Evolutionary conservation across 2,329 filamentous ascomycete genomes (phyloP).

Genomic region (Talaromyces piceae): DNA sequence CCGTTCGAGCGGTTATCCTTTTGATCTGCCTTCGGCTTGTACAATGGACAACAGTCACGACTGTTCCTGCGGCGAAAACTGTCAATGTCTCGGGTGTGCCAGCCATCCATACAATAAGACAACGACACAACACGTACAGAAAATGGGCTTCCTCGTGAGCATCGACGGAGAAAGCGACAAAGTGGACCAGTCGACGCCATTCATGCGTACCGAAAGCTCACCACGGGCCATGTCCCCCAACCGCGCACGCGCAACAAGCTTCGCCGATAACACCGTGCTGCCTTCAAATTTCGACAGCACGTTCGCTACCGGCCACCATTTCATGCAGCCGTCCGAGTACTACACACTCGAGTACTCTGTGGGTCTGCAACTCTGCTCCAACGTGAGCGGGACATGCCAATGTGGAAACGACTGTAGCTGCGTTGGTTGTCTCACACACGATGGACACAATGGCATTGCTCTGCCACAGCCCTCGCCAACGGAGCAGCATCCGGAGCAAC

Average conservation of each 20-base stretch:
- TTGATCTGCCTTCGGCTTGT: slow-evolving; percentile 9
- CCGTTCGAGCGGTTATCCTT: slow-evolving; percentile 11
- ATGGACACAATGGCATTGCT: slow-evolving; percentile 40
- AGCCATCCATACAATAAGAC: slow-evolving; percentile 41
- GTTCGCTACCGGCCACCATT: slow-evolving; percentile 16
- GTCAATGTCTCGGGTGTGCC: slow-evolving; percentile 40
- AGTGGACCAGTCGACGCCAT: slow-evolving; percentile 17
- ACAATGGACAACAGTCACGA: slow-evolving; percentile 22
- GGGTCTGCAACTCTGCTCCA: slow-evolving; percentile 35
- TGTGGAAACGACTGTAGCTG: slow-evolving; percentile 47
- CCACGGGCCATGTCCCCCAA: neutral
- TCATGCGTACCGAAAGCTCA: slow-evolving; percentile 13
- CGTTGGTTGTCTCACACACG: slow-evolving; percentile 47
- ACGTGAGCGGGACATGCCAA: slow-evolving; percentile 44
- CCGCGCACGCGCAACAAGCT: neutral
- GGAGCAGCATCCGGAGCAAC: neutral
- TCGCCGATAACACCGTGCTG: slow-evolving; percentile 3
- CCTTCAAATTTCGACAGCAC: slow-evolving; percentile 6
- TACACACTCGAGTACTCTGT: slow-evolving; percentile 37
- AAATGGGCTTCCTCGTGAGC: slow-evolving; percentile 38
- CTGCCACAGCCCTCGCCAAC: slow-evolving; percentile 19
- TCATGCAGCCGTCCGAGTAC: slow-evolving; percentile 37
- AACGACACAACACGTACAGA: slow-evolving; percentile 38
- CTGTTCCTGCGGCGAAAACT: slow-evolving; percentile 39
- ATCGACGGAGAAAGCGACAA: slow-evolving; percentile 23